These are phyloP conservation scores for Panicum virgatum DNA, from an alignment of 202 grass and related monocot species.

Conservation along the genomic window DNA sequence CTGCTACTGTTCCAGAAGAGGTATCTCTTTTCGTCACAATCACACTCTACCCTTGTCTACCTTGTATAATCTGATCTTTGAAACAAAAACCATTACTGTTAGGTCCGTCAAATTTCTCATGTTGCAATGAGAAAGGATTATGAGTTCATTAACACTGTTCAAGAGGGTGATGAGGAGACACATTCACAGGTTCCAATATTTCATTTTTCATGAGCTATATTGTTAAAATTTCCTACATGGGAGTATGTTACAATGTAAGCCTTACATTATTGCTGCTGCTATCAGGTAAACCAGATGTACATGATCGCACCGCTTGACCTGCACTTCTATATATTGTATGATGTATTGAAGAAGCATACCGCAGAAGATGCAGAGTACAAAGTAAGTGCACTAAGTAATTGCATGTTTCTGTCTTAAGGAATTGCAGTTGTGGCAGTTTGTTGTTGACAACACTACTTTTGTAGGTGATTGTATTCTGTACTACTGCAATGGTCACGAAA, in stretches of 20 bases:
- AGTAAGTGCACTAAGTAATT: constrained; percentile 49
- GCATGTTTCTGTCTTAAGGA: not conserved
- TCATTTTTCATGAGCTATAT: constrained; percentile 23
- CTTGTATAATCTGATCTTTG: constrained; percentile 27
- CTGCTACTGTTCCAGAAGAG: constrained; percentile 91
- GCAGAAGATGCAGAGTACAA: constrained; percentile 87
- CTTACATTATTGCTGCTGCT: constrained; percentile 33
- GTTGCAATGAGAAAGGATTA: constrained; percentile 80
- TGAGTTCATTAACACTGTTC: constrained; percentile 81
- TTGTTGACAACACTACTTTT: constrained; percentile 30
- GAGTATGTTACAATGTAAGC: not conserved
- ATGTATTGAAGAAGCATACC: constrained; percentile 65
- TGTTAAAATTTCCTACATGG: constrained; percentile 25
- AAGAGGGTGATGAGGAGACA: constrained; percentile 92
- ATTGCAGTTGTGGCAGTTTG: constrained; percentile 1
- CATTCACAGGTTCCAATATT: constrained; percentile 67
- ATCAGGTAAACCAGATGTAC: constrained; percentile 86
- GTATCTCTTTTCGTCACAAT: constrained; percentile 46
- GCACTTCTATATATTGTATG: constrained; percentile 73
- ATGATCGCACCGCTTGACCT: constrained; percentile 64
- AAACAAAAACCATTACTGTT: constrained; percentile 12
- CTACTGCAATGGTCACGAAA: constrained; percentile 91
- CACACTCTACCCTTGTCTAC: not conserved
- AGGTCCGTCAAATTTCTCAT: constrained; percentile 86
- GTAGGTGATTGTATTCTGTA: constrained; percentile 97